A percentile compares a stretch with the other conserved stretches of the same genome.
Conservation (phyloP, 2,329 filamentous ascomycete species). For the Tolypocladium guangdongense region DNA sequence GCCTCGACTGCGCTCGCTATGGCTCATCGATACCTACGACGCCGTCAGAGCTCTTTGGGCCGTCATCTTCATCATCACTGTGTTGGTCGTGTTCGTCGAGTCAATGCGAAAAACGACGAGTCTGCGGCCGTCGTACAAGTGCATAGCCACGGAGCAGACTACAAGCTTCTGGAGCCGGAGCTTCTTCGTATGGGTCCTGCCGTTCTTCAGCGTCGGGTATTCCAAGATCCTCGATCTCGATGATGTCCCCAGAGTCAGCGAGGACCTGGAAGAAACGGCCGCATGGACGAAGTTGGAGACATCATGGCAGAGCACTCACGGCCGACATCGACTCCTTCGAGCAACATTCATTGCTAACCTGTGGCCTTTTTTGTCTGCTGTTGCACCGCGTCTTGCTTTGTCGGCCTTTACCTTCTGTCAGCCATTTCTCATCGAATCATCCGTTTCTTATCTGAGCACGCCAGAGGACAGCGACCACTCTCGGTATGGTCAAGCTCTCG, state of each 20-base stretch:
- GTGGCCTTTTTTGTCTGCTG: background rate
- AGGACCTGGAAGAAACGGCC: background rate
- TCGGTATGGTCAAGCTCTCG: background rate
- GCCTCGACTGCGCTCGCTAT: background rate
- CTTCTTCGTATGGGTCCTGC: background rate
- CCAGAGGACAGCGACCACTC: background rate
- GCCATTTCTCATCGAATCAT: background rate
- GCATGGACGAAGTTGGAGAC: background rate
- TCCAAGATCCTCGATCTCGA: background rate
- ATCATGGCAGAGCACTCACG: background rate
- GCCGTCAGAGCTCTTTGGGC: background rate
- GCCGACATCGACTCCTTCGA: constrained; percentile 1
- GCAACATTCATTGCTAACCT: background rate
- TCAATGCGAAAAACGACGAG: background rate
- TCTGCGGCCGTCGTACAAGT: background rate
- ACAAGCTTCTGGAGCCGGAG: background rate
- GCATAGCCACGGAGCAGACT: background rate
- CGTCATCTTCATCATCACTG: background rate
- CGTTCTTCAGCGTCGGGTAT: background rate
- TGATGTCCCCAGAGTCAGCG: background rate
- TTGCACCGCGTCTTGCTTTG: background rate
- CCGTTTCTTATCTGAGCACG: background rate
- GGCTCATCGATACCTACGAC: background rate
- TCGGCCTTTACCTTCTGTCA: background rate
- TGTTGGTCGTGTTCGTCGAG: background rate